A percentile compares a stretch with the other conserved stretches of the same genome.
These are phyloP conservation scores for Glutinoglossum americanum DNA, from an alignment of 495 filamentous ascomycete genomes.

Conservation along the genomic window DNA sequence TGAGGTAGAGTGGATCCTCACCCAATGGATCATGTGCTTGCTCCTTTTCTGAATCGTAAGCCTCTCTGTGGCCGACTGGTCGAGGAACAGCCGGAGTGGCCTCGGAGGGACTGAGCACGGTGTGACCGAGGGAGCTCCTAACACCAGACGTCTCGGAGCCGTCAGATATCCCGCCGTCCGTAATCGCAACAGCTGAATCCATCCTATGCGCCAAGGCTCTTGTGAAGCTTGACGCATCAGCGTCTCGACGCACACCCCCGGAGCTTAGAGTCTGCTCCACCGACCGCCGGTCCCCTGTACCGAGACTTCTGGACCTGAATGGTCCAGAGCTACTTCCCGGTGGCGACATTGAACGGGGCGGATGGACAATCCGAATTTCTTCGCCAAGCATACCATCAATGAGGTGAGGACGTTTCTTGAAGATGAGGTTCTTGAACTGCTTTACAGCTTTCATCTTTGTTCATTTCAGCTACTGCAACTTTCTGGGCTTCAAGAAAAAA, in stretches of 20 bases:
- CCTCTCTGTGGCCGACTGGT: neutral
- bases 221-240: neutral
- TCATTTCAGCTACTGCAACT: slow-evolving; percentile 5
- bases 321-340: slow-evolving; percentile 18
- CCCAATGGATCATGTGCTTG: slow-evolving; percentile 44
- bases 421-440: slow-evolving; percentile 50
- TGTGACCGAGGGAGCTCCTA: neutral
- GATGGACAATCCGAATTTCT: slow-evolving; percentile 33
- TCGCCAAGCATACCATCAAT: slow-evolving; percentile 33
- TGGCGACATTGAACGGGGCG: slow-evolving; percentile 31
- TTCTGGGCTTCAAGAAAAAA: neutral
- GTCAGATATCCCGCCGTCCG: neutral
- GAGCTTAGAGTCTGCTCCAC: slow-evolving; percentile 27
- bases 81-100: neutral
- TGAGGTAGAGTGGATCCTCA: slow-evolving; percentile 42
- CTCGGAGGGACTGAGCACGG: neutral
- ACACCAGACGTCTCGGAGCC: neutral
- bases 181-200: slow-evolving; percentile 5
- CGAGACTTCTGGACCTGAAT: slow-evolving; percentile 22
- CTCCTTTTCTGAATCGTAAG: slow-evolving; percentile 23
- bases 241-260: slow-evolving; percentile 25
- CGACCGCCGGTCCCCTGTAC: slow-evolving; percentile 27
- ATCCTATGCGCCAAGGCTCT: slow-evolving; percentile 9
- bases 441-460: slow-evolving; percentile 74
- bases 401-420: slow-evolving; percentile 22